Percentiles rank a stretch among this genome's conserved stretches.
Evolutionary conservation across 805 yeast genomes (phyloP).

Genomic region (Ogataea allantospora): DNA sequence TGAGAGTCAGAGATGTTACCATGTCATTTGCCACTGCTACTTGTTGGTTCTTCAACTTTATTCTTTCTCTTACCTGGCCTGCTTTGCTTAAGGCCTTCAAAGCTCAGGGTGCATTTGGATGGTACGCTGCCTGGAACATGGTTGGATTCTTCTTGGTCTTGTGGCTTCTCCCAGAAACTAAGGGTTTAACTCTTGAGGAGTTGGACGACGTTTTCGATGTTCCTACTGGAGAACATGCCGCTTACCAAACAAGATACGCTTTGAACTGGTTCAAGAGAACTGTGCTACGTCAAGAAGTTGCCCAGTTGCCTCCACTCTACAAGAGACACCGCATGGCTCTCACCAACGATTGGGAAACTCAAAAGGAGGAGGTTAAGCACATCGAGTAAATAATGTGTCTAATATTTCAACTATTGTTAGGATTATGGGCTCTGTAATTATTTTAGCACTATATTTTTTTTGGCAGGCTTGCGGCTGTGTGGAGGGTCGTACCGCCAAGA

Average conservation of each 20-base stretch:
- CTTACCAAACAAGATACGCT: slow-evolving; percentile 40
- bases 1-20: slow-evolving; percentile 76
- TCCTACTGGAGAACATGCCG: slow-evolving; percentile 53
- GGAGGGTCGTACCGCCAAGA: too few species aligned
- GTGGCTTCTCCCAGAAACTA: slow-evolving; percentile 71
- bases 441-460: neutral
- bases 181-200: slow-evolving; percentile 71
- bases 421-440: too few species aligned
- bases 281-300: slow-evolving; percentile 47
- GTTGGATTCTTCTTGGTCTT: slow-evolving; percentile 69
- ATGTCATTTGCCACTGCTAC: slow-evolving; percentile 78
- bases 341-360: slow-evolving; percentile 61
- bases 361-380: slow-evolving; percentile 49
- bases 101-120: slow-evolving; percentile 84
- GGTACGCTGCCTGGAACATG: slow-evolving; percentile 83
- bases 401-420: too few species aligned
- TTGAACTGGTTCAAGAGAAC: slow-evolving; percentile 44
- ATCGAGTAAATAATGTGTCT: slow-evolving; percentile 36
- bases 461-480: slow-evolving; percentile 6
- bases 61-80: slow-evolving; percentile 79
- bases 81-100: slow-evolving; percentile 61
- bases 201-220: slow-evolving; percentile 71
- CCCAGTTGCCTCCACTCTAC: slow-evolving; percentile 55
- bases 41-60: slow-evolving; percentile 71
- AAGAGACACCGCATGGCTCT: slow-evolving; percentile 59